Base-by-base conservation (phyloP, 768 basidiomycete species). In the Austroboletus festivus region DNA sequence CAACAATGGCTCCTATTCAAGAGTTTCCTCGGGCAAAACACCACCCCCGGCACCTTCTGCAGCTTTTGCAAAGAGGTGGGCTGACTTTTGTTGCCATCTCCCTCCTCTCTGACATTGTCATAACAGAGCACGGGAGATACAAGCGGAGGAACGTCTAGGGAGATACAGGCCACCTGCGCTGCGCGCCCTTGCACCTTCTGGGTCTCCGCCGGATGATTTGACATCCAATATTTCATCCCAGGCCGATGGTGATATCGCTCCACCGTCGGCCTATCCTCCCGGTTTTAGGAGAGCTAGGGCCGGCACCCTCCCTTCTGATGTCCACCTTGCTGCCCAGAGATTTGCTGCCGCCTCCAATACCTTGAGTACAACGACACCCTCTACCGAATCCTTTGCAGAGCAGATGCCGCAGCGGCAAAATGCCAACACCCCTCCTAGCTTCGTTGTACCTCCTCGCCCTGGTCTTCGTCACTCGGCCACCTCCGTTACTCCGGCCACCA, bases 281-380 rank as follows among this genome's bases (percentile, higher is more conserved):
- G 89, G 90, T 52, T 95, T 93, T 68, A 83, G 91, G 73, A 84
- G 93, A 76, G 91, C 93, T 63, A 85, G 93, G 83, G 95, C 94
- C 57, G 95, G 93, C 49, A 97, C 94, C 76, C 81, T 97, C 63
- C 94, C 94, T 71, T 95, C 93, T 58, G 94, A 94, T 67, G 86
- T 95, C 45, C 86, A 88, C 63, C 83, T 92, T 58, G 88, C 86
- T 50, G 85, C 90, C 44, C 87, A 90, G 68, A 81, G 85, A 49
- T 91, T 82, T 69, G 85, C 84, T 23, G 83, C 85, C 26, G 76
- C 83, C 49, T 78, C 83, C 21, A 78, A 69, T 68, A 80, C 78
- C 26, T 65, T 83, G 58, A 68, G 74, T 38, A 75, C 71, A 60
- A 72, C 77, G 40, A 51, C 73, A 61, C 56, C 81, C 64, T 70